A percentile compares a stretch with the other conserved stretches of the same genome.
phyloP scores from a whole-genome alignment of 2,329 filamentous ascomycete genomes.

The Aspergillus quadrilineatus region DNA sequence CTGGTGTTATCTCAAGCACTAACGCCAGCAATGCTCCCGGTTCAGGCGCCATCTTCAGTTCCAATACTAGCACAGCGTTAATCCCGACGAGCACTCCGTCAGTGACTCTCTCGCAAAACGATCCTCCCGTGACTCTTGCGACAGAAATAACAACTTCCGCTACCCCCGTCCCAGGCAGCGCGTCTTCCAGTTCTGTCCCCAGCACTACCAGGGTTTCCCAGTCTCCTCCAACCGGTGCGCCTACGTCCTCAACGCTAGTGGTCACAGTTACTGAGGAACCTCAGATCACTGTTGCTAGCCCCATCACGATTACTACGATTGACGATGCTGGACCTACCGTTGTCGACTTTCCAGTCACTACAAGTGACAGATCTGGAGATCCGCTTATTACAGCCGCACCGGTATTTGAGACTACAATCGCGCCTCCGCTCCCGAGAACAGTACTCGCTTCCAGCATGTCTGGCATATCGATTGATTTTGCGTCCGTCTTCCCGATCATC shows the following conservation, averaged over 20 bases:
- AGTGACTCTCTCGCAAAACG: no score
- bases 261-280: background rate
- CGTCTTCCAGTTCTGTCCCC: background rate
- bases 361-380: background rate
- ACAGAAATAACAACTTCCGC: background rate
- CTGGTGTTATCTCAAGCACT: background rate
- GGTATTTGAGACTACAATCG: background rate
- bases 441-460: background rate
- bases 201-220: background rate
- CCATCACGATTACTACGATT: background rate
- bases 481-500: background rate
- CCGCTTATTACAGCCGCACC: background rate
- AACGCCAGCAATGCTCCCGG: background rate
- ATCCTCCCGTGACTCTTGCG: background rate
- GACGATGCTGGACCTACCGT: background rate
- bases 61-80: background rate
- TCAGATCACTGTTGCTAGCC: background rate
- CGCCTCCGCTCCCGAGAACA: background rate
- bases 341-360: background rate
- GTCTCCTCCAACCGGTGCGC: background rate
- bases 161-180: background rate
- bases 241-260: background rate
- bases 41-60: background rate
- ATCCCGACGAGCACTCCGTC: background rate
- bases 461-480: background rate